Evolutionary conservation across 2,329 filamentous ascomycete genomes (phyloP).

Genomic region (Penicillium sp.): DNA sequence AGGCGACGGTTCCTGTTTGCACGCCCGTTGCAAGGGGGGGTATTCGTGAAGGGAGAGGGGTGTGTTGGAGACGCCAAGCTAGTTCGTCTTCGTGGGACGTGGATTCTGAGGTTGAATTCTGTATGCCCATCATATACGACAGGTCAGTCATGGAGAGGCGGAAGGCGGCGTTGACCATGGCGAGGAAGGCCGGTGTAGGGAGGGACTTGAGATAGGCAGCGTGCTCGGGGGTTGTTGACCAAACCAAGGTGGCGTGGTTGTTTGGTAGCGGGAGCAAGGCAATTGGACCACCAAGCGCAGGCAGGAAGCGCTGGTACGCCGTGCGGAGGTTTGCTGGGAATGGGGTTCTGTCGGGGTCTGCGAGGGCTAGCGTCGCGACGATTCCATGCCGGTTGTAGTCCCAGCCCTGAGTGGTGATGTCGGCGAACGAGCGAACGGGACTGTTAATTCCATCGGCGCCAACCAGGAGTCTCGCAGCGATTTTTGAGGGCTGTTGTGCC

Average conservation of each 20-base stretch:
- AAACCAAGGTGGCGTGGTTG: conserved; percentile 80
- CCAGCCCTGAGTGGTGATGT: conserved; percentile 83
- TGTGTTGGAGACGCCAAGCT: conserved; percentile 77
- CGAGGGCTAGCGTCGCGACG: conserved; percentile 79
- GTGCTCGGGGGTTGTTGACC: conserved; percentile 83
- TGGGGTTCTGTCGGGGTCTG: conserved; percentile 39
- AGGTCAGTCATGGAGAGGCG: conserved; percentile 76
- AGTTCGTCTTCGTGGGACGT: conserved; percentile 68
- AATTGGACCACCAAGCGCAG: conserved; percentile 72
- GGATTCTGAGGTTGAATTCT: conserved; percentile 33
- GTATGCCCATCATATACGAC: conserved; percentile 71
- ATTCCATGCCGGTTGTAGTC: conserved; percentile 89
- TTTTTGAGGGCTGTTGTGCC: conserved; percentile 44
- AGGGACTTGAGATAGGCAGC: conserved; percentile 78
- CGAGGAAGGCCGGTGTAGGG: conserved; percentile 67
- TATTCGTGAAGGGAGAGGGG: conserved; percentile 53
- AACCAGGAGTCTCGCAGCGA: conserved; percentile 80
- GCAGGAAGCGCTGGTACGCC: conserved; percentile 93
- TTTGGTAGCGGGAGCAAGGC: conserved; percentile 88
- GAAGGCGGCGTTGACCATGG: conserved; percentile 93
- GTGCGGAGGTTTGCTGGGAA: conserved; percentile 56
- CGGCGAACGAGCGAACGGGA: conserved; percentile 84
- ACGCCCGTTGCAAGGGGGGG: conserved; percentile 68
- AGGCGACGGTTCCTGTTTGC: conserved; percentile 76
- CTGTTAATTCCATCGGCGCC: conserved; percentile 95